Conservation (phyloP, 805 yeast species). For the Saturnispora ahearnii region DNA sequence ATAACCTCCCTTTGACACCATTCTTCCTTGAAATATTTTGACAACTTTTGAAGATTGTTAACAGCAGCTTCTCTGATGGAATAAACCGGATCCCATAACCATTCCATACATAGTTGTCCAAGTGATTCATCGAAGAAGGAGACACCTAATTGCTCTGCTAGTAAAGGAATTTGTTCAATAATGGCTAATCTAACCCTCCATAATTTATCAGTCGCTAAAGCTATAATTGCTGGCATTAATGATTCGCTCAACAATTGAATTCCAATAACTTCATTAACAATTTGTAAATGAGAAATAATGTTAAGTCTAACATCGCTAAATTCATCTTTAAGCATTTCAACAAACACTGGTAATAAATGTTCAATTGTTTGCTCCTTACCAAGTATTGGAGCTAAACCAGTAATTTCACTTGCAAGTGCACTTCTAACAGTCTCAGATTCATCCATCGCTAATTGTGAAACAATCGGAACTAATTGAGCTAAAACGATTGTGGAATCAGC, state of each 20-base stretch:
- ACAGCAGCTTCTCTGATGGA: conserved; percentile 97
- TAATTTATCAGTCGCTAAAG: conserved; percentile 89
- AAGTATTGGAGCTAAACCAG: conserved; percentile 76
- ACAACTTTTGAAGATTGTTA: conserved; percentile 64
- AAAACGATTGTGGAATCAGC: conserved; percentile 43
- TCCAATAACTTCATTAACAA: conserved; percentile 91
- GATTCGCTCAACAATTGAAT: conserved; percentile 79
- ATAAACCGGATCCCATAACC: conserved; percentile 97
- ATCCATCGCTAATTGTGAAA: conserved; percentile 78
- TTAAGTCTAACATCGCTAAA: conserved; percentile 93
- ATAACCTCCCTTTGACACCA: conserved; percentile 89
- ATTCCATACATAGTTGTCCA: conserved; percentile 85
- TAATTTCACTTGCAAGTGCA: conserved; percentile 80
- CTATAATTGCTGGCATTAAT: conserved; percentile 89
- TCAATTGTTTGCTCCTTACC: conserved; percentile 80
- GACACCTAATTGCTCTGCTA: conserved; percentile 91
- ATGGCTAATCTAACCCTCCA: conserved; percentile 98
- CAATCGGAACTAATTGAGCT: conserved; percentile 69
- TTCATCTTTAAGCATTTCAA: conserved; percentile 93
- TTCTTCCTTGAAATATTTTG: conserved; percentile 80
- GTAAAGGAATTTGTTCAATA: conserved; percentile 88
- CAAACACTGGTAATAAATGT: conserved; percentile 73
- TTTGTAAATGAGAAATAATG: conserved; percentile 83
- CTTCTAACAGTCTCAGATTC: conserved; percentile 90
- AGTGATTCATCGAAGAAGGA: conserved; percentile 88